These are phyloP conservation scores for Drechslera avenae DNA, from an alignment of 2,329 filamentous ascomycete species.

Conservation along the genomic window DNA sequence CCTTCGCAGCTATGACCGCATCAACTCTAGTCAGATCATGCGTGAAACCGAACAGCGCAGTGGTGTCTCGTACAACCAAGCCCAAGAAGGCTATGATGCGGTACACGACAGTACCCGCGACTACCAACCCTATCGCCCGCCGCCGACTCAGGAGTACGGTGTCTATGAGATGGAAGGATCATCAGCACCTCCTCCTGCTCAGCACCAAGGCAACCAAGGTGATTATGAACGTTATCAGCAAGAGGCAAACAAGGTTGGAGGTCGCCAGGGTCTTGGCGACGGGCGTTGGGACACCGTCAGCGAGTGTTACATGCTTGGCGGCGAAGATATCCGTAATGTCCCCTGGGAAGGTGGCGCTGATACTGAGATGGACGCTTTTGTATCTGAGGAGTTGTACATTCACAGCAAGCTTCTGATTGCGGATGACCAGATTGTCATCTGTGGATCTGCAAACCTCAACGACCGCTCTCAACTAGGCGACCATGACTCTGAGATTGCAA, in stretches of 20 bases:
- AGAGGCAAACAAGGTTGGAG: slow-evolving; percentile 62
- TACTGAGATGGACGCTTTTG: slow-evolving; percentile 65
- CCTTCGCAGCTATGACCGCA: slow-evolving; percentile 80
- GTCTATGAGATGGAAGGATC: slow-evolving; percentile 42
- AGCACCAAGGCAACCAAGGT: slow-evolving; percentile 27
- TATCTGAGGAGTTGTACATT: slow-evolving; percentile 67
- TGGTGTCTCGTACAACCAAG: slow-evolving; percentile 71
- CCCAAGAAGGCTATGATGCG: slow-evolving; percentile 67
- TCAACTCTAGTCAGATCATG: slow-evolving; percentile 72
- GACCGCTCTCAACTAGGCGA: slow-evolving; percentile 78
- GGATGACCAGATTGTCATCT: slow-evolving; percentile 81
- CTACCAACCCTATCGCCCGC: slow-evolving; percentile 42
- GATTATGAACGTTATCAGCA: slow-evolving; percentile 75
- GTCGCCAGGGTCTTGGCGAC: slow-evolving; percentile 51
- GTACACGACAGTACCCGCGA: slow-evolving; percentile 50
- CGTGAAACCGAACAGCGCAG: slow-evolving; percentile 63
- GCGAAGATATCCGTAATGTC: slow-evolving; percentile 69
- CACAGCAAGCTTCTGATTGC: slow-evolving; percentile 77
- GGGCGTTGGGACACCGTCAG: slow-evolving; percentile 76
- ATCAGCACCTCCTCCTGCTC: slow-evolving; percentile 18
- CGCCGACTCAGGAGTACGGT: slow-evolving; percentile 46
- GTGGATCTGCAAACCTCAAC: slow-evolving; percentile 74
- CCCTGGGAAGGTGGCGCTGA: slow-evolving; percentile 62
- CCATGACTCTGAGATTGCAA: slow-evolving; percentile 89
- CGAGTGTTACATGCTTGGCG: slow-evolving; percentile 81